phyloP scores from a whole-genome alignment of 2,329 filamentous ascomycete species.

The Ophiostoma sp. region DNA sequence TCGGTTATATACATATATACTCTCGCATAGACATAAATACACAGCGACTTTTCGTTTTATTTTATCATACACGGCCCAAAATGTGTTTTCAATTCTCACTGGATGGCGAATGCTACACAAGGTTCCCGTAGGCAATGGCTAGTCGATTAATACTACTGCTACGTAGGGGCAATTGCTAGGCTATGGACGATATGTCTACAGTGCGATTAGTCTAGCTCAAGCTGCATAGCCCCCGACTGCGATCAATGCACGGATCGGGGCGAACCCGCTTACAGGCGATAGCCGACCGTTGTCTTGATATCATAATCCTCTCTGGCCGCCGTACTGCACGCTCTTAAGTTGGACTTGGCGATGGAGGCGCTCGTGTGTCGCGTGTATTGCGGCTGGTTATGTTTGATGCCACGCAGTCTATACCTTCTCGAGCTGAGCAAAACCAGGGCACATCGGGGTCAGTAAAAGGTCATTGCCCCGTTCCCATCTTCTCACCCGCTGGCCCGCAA shows the following conservation, averaged over 20 bases:
- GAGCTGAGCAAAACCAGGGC: neutral
- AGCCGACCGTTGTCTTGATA: neutral
- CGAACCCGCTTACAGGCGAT: neutral
- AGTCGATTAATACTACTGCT: neutral
- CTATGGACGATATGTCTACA: too few species aligned
- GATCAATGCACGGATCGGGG: too few species aligned
- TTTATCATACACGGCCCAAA: neutral
- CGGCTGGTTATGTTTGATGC: neutral
- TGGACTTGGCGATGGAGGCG: neutral
- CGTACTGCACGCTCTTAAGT: neutral
- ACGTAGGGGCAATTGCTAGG: too few species aligned
- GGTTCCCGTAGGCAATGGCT: neutral
- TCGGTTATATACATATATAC: neutral
- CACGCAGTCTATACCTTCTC: neutral
- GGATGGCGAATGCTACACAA: neutral
- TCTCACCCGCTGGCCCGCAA: conserved; percentile 19
- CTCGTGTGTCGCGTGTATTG: neutral
- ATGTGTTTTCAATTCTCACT: neutral
- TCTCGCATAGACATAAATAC: neutral
- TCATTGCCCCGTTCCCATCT: neutral
- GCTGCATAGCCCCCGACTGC: too few species aligned
- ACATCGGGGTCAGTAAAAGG: neutral
- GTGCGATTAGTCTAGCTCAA: too few species aligned
- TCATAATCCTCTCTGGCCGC: too few species aligned
- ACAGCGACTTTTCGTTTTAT: neutral